These are phyloP conservation scores for Cladosporium sp. DNA, from an alignment of 2,329 filamentous ascomycete species.

Conservation along the genomic window DNA sequence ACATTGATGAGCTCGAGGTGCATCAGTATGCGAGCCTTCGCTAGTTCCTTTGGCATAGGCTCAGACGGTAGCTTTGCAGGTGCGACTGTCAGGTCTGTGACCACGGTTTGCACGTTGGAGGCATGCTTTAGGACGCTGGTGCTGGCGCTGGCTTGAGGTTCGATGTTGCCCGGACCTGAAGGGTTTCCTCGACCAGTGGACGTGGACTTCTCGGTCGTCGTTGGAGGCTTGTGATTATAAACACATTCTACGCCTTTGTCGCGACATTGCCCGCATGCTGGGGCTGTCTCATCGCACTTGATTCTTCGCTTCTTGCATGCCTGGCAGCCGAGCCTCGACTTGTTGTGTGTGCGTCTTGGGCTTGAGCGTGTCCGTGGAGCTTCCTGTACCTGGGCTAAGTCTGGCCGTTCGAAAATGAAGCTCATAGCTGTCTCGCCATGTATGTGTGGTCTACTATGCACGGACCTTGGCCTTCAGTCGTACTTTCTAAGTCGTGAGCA, in stretches of 20 bases:
- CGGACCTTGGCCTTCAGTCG: neutral
- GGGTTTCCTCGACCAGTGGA: neutral
- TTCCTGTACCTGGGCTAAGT: conserved; percentile 14
- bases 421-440: conserved; percentile 1
- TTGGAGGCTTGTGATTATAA: conserved; percentile 15
- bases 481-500: neutral
- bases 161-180: neutral
- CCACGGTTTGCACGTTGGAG: neutral
- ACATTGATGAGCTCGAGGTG: conserved; percentile 15
- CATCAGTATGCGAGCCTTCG: conserved; percentile 16
- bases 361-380: conserved; percentile 13
- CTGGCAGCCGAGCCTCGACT: conserved; percentile 23
- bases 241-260: conserved; percentile 23
- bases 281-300: conserved; percentile 29
- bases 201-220: neutral
- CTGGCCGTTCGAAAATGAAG: conserved; percentile 12
- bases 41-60: conserved; percentile 5
- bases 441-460: neutral
- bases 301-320: conserved; percentile 28
- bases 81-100: neutral
- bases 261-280: conserved; percentile 25
- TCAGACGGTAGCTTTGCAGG: neutral
- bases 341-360: conserved; percentile 15
- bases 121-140: neutral
- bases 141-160: neutral